Base-by-base conservation (phyloP, 2,329 filamentous ascomycete genomes). In the Diaporthe ilicicola region DNA sequence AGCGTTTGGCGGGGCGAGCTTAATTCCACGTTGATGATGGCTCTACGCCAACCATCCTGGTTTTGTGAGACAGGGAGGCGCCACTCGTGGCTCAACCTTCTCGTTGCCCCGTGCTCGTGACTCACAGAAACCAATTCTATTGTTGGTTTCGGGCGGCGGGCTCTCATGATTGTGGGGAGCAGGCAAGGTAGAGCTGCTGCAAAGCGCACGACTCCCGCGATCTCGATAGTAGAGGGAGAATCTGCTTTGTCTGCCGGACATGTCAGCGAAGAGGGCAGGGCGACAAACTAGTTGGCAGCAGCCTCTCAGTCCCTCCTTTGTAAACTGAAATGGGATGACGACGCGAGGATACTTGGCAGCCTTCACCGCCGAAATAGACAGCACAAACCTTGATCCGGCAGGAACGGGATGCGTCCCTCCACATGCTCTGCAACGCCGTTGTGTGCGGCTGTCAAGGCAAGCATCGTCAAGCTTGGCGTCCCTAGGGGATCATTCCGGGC, bases 121-220 rank as follows among this genome's bases (percentile, higher is more conserved):
- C 19, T 39, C 12, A 65, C 22, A 39, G 50, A 39, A 37, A 24
- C 29, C 27, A 17, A 9, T 19, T 27, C 70, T 68, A 77, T 76
- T 76, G 75, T 75, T 75, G 76, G 81, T 81, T 81, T 74, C 78
- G 73, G 53, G 72, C 50, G 32, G 51, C 62, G 53, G 44, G 70
- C 32, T 27, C 48, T 44, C 37, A 32, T 19, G 19, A 44, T 19
- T 39, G 29, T 29, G 48, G 50, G n/a, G 29, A 29, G 51, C 48
- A 44, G 62, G 12, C 34, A 39, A 32, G 34, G 37, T 15, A 44
- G 17, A 54, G 50, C 22, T 27, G 5, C 37, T 32, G 17, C 39
- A 51, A 50, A 39, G 44, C 42, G 22, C 32, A 27, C 44, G 13
- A 19, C 29, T 19, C 27, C 29, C 22, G 15, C 27, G 44, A 39